phyloP scores from a whole-genome alignment of 208 protist genomes.

The Leishmania guyanensis region DNA sequence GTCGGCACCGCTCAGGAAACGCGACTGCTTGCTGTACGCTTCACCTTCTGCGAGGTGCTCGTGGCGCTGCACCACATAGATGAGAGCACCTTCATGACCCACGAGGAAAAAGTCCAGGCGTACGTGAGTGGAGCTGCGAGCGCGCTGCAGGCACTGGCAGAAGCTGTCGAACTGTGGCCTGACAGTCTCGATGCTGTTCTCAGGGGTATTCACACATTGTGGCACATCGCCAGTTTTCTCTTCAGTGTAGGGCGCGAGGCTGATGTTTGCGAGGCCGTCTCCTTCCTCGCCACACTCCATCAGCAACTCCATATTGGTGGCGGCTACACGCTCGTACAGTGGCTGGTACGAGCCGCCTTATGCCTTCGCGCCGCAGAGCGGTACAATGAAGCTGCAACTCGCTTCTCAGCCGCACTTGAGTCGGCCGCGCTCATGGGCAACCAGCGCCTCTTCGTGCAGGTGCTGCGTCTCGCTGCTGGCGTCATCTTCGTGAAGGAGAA shows the following conservation, averaged over 20 bases:
- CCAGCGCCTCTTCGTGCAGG: constrained; percentile 73
- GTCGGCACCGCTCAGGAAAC: constrained; percentile 33
- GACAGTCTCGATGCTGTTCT: constrained; percentile 49
- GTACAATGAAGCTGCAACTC: constrained; percentile 44
- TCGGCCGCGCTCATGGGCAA: constrained; percentile 46
- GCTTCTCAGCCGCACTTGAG: constrained; percentile 50
- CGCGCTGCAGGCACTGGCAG: constrained; percentile 61
- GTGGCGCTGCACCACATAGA: constrained; percentile 52
- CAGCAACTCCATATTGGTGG: constrained; percentile 75
- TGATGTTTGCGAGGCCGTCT: constrained; percentile 61
- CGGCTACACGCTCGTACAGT: constrained; percentile 70
- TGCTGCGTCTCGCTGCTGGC: constrained; percentile 52
- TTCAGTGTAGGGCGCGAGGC: constrained; percentile 47
- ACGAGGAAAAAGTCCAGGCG: constrained; percentile 47
- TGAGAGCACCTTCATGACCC: constrained; percentile 17
- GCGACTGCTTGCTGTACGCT: constrained; percentile 50
- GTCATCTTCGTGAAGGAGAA: constrained; percentile 29
- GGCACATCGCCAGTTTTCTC: constrained; percentile 52
- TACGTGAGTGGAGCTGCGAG: constrained; percentile 47
- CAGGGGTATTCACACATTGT: constrained; percentile 62
- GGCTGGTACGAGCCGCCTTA: constrained; percentile 63
- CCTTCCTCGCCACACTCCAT: constrained; percentile 63
- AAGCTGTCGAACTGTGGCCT: constrained; percentile 73
- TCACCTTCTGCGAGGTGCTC: constrained; percentile 66
- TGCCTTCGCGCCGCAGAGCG: constrained; percentile 64